Evolutionary conservation across 2,329 filamentous ascomycete genomes (phyloP).

Genomic region (Madurella fahalii): DNA sequence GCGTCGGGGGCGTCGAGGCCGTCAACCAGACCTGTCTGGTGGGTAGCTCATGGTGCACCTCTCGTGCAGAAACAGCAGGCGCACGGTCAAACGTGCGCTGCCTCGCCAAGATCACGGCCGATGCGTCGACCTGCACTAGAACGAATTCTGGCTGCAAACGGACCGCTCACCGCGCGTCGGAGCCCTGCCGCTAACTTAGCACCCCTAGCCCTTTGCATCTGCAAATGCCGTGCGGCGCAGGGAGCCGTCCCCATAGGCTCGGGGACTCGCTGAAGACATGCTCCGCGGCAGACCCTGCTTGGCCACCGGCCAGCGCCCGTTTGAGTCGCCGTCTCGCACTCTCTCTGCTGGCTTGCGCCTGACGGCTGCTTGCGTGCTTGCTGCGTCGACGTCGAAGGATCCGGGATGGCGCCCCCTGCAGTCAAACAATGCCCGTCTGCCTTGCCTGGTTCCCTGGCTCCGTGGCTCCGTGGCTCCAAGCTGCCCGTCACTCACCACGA

Average conservation of each 20-base stretch:
- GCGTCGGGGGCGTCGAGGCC: no score
- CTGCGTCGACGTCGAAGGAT: neutral
- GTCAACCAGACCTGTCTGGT: no score
- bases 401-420: neutral
- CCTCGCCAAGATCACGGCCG: no score
- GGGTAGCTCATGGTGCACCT: no score
- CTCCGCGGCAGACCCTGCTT: neutral
- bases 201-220: neutral
- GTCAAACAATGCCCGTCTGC: neutral
- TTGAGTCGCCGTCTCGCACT: neutral
- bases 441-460: neutral
- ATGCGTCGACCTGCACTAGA: no score
- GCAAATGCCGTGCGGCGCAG: neutral
- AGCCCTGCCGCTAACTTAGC: neutral
- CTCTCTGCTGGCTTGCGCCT: neutral
- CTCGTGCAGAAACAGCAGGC: no score
- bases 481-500: neutral
- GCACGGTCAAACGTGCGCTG: no score
- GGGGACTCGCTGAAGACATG: neutral
- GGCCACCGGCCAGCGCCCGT: neutral
- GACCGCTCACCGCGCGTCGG: neutral
- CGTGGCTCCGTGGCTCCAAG: neutral
- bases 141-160: neutral
- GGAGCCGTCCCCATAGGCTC: neutral
- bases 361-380: neutral